Conservation (phyloP, 2,329 filamentous ascomycete species). For the Talaromyces verruculosus region DNA sequence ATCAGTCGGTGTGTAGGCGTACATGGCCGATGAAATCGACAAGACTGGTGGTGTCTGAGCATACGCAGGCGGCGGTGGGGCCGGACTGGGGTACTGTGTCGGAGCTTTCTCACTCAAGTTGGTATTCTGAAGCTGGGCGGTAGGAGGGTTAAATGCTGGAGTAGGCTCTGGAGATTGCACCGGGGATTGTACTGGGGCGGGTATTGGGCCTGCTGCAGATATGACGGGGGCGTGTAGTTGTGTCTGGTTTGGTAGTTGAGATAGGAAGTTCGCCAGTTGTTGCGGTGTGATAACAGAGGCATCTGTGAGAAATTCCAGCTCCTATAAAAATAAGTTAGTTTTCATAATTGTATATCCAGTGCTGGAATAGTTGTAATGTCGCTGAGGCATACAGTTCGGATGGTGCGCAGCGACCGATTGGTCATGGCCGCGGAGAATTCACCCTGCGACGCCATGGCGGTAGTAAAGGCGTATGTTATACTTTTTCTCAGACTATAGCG, state of each 20-base stretch:
- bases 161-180: slow-evolving; percentile 33
- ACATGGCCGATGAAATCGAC: slow-evolving; percentile 75
- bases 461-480: slow-evolving; percentile 1
- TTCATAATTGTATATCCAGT: not conserved
- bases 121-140: slow-evolving; percentile 39
- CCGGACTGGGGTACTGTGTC: slow-evolving; percentile 45
- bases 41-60: slow-evolving; percentile 56
- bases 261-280: slow-evolving; percentile 72
- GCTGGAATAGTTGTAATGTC: too few relatives aligned
- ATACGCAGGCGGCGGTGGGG: slow-evolving; percentile 53
- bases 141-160: slow-evolving; percentile 39
- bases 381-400: slow-evolving; percentile 70
- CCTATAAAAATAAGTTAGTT: slow-evolving; percentile 53
- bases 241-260: slow-evolving; percentile 62
- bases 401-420: slow-evolving; percentile 81
- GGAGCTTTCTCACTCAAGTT: slow-evolving; percentile 45
- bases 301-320: slow-evolving; percentile 86
- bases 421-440: slow-evolving; percentile 57
- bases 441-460: slow-evolving; percentile 36
- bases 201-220: slow-evolving; percentile 25
- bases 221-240: slow-evolving; percentile 35
- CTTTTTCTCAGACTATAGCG: not conserved
- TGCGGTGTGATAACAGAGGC: slow-evolving; percentile 73
- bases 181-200: slow-evolving; percentile 24
- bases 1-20: slow-evolving; percentile 77